phyloP scores from a whole-genome alignment of 169 alveolate species.

The Ichthyophthirius multifiliis region DNA sequence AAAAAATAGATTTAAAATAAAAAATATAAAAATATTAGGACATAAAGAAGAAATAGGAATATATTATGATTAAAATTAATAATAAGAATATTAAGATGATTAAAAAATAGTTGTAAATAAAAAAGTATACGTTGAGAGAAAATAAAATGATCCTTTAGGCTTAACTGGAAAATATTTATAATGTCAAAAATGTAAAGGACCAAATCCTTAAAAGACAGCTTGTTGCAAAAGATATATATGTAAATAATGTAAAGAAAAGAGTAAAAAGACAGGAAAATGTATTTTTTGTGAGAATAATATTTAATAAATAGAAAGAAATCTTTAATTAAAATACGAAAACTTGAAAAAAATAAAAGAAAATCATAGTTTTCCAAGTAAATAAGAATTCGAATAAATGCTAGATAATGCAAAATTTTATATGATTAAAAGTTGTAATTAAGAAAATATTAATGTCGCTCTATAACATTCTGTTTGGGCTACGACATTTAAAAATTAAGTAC shows the following conservation, averaged over 20 bases:
- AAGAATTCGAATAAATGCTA: background rate
- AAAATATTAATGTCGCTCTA: background rate
- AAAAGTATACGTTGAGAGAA: background rate
- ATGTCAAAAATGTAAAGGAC: background rate
- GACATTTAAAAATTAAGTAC: background rate
- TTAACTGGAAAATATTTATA: background rate
- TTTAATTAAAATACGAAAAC: background rate
- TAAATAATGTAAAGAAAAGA: background rate
- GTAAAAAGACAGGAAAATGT: background rate
- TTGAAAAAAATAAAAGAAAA: background rate
- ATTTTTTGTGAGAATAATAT: background rate
- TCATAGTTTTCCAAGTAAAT: background rate
- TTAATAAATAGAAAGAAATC: background rate
- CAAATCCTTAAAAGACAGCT: background rate
- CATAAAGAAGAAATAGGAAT: background rate
- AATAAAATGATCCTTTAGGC: background rate
- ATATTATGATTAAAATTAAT: background rate
- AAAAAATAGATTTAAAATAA: background rate
- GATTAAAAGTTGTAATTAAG: constrained; percentile 5
- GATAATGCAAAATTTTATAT: background rate
- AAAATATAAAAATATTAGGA: background rate
- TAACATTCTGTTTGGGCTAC: background rate
- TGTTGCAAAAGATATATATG: background rate
- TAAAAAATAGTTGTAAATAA: background rate
- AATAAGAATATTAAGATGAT: background rate